These are phyloP conservation scores for Zymoseptoria pseudotritici DNA, from an alignment of 2,329 filamentous ascomycete species.

Conservation along the genomic window DNA sequence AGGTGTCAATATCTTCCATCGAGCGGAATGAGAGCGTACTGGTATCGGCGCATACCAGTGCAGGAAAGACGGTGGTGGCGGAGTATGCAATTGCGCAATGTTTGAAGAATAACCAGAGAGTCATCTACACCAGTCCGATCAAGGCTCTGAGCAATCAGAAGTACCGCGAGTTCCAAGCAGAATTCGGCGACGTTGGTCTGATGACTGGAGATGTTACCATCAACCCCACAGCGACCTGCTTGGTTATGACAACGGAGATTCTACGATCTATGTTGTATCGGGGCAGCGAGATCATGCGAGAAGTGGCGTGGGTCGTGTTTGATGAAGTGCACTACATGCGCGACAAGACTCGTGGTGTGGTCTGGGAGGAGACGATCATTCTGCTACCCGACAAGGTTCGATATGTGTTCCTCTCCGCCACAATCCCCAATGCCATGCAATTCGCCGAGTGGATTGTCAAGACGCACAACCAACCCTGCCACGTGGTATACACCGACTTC, in stretches of 20 bases:
- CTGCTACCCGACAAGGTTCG: conserved; percentile 95
- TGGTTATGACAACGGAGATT: conserved; percentile 99
- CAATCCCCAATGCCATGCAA: conserved; percentile 97
- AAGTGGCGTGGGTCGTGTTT: conserved; percentile 97
- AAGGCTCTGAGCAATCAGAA: conserved; percentile 99
- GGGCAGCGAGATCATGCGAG: conserved; percentile 98
- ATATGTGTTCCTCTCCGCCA: conserved; percentile 96
- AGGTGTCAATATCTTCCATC: conserved; percentile 87
- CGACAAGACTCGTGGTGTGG: conserved; percentile 85
- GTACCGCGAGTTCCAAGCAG: conserved; percentile 88
- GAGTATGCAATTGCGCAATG: conserved; percentile 98
- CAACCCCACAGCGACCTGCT: conserved; percentile 92
- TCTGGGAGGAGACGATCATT: conserved; percentile 99
- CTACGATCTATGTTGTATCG: conserved; percentile 95
- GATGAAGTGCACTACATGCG: conserved; percentile 99
- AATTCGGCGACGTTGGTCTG: conserved; percentile 92
- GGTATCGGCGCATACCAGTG: conserved; percentile 94
- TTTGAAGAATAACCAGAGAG: conserved; percentile 91
- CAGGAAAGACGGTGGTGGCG: conserved; percentile 95
- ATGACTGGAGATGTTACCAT: conserved; percentile 99
- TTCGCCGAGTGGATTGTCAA: conserved; percentile 99
- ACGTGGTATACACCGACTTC: conserved; percentile 99
- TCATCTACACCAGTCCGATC: conserved; percentile 99
- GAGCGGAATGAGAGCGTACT: conserved; percentile 93
- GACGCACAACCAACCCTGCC: conserved; percentile 93